phyloP scores from a whole-genome alignment of 2,329 filamentous ascomycete genomes.

The Trichoderma endophyticum region DNA sequence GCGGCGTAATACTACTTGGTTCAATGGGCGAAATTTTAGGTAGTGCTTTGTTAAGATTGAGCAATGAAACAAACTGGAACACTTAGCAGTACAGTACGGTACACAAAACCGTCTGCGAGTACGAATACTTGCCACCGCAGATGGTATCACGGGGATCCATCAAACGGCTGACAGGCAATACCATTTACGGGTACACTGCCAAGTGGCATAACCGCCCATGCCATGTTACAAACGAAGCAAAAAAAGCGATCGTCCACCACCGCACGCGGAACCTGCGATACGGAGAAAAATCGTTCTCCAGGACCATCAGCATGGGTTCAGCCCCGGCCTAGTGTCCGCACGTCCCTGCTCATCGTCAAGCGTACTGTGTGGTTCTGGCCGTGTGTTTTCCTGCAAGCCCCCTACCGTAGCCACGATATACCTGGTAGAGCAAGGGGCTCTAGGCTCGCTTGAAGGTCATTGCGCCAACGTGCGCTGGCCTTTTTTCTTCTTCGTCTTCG shows the following conservation, averaged over 20 bases:
- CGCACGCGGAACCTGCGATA: slow-evolving; percentile 6
- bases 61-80: neutral
- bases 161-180: neutral
- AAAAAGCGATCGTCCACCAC: neutral
- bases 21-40: neutral
- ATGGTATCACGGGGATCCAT: neutral
- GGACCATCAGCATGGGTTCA: neutral
- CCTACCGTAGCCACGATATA: neutral
- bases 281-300: slow-evolving; percentile 5
- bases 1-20: neutral
- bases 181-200: neutral
- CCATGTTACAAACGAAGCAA: neutral
- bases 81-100: neutral
- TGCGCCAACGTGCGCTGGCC: neutral
- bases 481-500: neutral
- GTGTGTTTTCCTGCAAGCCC: neutral
- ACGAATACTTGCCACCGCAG: neutral
- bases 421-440: slow-evolving; percentile 1
- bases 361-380: slow-evolving; percentile 8
- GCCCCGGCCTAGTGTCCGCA: slow-evolving; percentile 3
- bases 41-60: neutral
- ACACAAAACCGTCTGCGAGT: neutral
- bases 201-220: neutral
- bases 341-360: neutral
- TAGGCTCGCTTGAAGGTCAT: neutral